phyloP scores from a whole-genome alignment of 768 basidiomycete genomes.

The Lactifluus echinatus region DNA sequence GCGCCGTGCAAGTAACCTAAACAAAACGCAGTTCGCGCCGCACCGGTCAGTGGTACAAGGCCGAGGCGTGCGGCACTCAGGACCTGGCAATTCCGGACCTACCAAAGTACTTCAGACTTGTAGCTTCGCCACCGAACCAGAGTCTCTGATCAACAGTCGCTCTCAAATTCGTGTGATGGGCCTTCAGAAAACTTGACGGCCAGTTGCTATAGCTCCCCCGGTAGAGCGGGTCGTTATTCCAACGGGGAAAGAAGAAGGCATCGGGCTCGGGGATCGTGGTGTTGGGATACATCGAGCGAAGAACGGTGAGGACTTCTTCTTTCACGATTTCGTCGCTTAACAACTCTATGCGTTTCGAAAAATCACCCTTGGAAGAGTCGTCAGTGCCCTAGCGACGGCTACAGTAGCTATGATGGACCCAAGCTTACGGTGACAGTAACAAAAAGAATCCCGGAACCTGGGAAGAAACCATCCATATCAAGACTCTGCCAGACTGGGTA shows the following conservation, averaged over 20 bases:
- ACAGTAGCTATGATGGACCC: neutral
- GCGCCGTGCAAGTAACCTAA: slow-evolving; percentile 30
- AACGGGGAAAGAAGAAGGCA: slow-evolving; percentile 47
- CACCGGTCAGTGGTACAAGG: neutral
- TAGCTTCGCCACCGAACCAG: slow-evolving; percentile 60
- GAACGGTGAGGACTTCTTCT: slow-evolving; percentile 45
- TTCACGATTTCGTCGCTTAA: slow-evolving; percentile 40
- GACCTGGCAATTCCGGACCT: slow-evolving; percentile 20
- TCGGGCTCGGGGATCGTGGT: slow-evolving; percentile 44
- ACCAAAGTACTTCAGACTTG: slow-evolving; percentile 51
- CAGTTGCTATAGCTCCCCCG: slow-evolving; percentile 63
- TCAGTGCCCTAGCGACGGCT: neutral
- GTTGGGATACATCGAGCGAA: slow-evolving; percentile 52
- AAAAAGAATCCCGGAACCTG: slow-evolving; percentile 50
- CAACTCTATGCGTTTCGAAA: slow-evolving; percentile 47
- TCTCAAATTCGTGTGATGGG: slow-evolving; percentile 47
- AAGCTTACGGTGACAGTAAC: slow-evolving; percentile 39
- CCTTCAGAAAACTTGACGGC: slow-evolving; percentile 50
- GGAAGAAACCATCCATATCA: slow-evolving; percentile 49
- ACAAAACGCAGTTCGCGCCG: neutral
- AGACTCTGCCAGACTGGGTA: slow-evolving; percentile 65
- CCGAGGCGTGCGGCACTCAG: neutral
- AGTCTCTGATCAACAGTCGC: slow-evolving; percentile 42
- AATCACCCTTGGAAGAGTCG: slow-evolving; percentile 41
- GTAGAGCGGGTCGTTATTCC: slow-evolving; percentile 44